Evolutionary conservation across 2,329 filamentous ascomycete species (phyloP).

Genomic region (Paecilomyces sp.): DNA sequence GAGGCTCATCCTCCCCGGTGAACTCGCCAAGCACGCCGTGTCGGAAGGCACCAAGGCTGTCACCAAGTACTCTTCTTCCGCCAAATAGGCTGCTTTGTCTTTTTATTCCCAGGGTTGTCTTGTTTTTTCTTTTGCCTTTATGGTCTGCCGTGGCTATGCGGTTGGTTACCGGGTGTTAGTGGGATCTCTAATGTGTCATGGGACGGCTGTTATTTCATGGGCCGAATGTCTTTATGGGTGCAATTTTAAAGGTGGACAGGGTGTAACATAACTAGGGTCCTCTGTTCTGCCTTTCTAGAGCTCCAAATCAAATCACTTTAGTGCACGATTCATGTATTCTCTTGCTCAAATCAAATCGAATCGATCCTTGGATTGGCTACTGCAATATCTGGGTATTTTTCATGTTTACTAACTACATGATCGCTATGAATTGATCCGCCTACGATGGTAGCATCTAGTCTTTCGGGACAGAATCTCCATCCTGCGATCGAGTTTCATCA

Average conservation of each 20-base stretch:
- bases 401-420: neutral
- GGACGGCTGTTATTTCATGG: conserved; percentile 39
- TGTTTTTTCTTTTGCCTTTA: conserved; percentile 31
- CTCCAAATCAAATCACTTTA: conserved; percentile 27
- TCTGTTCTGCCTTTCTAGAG: conserved; percentile 27
- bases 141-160: conserved; percentile 34
- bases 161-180: conserved; percentile 39
- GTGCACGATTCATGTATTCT: conserved; percentile 11
- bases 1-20: conserved; percentile 93
- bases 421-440: neutral
- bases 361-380: neutral
- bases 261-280: conserved; percentile 41
- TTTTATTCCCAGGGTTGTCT: conserved; percentile 40
- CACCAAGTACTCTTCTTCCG: conserved; percentile 99
- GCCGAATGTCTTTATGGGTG: conserved; percentile 36
- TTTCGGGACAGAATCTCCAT: neutral
- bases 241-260: conserved; percentile 35
- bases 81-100: conserved; percentile 77
- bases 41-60: conserved; percentile 99
- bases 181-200: conserved; percentile 43
- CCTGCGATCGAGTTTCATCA: conserved; percentile 11
- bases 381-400: neutral
- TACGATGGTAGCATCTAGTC: neutral
- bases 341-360: neutral
- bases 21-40: conserved; percentile 98